Evolutionary conservation across 805 yeast genomes (phyloP).

Genomic region (Saturnispora quitensis): DNA sequence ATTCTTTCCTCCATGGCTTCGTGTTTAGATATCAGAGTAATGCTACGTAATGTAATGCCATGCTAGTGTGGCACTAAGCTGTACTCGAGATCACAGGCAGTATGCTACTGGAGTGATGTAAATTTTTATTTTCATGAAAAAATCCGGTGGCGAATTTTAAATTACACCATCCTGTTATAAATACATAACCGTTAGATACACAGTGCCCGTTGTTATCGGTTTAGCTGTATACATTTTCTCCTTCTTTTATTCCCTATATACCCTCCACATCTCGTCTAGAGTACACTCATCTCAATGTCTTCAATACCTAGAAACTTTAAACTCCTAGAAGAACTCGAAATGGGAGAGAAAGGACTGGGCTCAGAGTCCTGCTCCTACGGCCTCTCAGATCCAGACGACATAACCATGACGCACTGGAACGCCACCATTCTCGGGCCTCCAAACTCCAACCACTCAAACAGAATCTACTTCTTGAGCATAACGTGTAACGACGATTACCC

Average conservation of each 20-base stretch:
- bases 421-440: conserved; percentile 99
- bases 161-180: neutral
- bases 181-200: neutral
- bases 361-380: conserved; percentile 97
- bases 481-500: conserved; percentile 84
- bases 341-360: conserved; percentile 96
- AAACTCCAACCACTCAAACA: conserved; percentile 68
- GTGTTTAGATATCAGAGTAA: neutral
- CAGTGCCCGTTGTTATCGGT: neutral
- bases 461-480: conserved; percentile 78
- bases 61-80: too few relatives aligned
- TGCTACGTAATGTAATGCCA: neutral
- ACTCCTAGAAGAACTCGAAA: conserved; percentile 90
- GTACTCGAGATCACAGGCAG: too few relatives aligned
- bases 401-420: conserved; percentile 92
- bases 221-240: neutral
- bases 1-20: neutral
- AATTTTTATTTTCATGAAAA: too few relatives aligned
- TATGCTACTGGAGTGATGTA: neutral
- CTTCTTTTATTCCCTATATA: neutral
- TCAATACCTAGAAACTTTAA: conserved; percentile 81
- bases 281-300: conserved; percentile 13
- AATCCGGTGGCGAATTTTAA: neutral
- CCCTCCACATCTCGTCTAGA: neutral
- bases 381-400: conserved; percentile 79